Evolutionary conservation across 192 early-diverging fungal genomes (phyloP), one percentile per base, ranked within the genome.

Genomic region (Kappamyces sp.): DNA sequence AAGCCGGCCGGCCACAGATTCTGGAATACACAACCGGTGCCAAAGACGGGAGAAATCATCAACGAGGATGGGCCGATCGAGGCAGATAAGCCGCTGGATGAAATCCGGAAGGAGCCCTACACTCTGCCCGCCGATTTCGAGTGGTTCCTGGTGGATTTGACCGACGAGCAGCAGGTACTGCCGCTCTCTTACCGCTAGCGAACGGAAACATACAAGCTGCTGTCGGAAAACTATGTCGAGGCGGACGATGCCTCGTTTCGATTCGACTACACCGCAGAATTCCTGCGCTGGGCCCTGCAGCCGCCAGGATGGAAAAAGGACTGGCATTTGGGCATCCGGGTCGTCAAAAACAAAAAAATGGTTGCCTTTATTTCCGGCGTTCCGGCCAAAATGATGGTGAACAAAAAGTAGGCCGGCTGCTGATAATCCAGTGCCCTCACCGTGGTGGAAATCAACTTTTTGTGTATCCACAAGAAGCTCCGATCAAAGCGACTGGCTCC

Each of bases 11-110:
- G 23, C 23, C 23, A 23, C 76, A 86, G 93, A 76, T 99, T 99
- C 63, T 99, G 96, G 96, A 85, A 74, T 64, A 99, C 96, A 8
- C 96, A 99, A 69, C 96, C 96, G 6, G 96, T 99, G 10, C 87
- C 87, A 10, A 73, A 83, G 53, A 78, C 85, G 61, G 86, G 76
- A 60, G 92, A 94, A 51, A 69, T 64, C 40, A 74, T 92, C 33
- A 68, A 73, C 3, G 71, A 78, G 10, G 83, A 95, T 55, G 94
- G 92, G 2, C 78, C 86, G 13, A 84, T 98, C 69, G 93, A 97
- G 54, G 69, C 75, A 10, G 74, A 90, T 62, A 84, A 86, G 38
- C 75, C 84, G 47, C 58, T 69, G 2, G 86, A 88, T 61, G 72
- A 97, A 61, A 82, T 99, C 61, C 86, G 82, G 13, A 70, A 87